phyloP scores from a whole-genome alignment of 306 rosid species.

The Vigna angularis region DNA sequence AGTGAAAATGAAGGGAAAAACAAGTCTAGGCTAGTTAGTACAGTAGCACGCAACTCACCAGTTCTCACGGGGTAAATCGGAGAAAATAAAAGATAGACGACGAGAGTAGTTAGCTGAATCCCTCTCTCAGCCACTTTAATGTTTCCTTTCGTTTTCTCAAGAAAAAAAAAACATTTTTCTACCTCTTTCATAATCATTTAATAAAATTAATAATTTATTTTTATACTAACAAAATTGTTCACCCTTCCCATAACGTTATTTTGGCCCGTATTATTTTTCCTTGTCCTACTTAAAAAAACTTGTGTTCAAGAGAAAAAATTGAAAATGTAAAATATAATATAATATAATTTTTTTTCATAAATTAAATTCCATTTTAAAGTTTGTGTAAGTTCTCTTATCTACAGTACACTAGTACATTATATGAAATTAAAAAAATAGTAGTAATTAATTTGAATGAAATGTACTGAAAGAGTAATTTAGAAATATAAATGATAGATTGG shows the following conservation, averaged over 20 bases:
- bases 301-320: too few species aligned
- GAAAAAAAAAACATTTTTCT: not conserved
- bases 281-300: too few species aligned
- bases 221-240: not conserved
- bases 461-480: too few species aligned
- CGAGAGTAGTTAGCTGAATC: not conserved
- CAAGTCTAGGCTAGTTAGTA: not conserved
- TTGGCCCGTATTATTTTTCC: not conserved
- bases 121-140: not conserved
- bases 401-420: too few species aligned
- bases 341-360: too few species aligned
- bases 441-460: too few species aligned
- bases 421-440: too few species aligned
- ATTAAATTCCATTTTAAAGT: too few species aligned
- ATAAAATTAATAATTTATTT: not conserved
- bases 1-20: slow-evolving; percentile 16
- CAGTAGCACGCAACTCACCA: slow-evolving; percentile 24
- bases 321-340: too few species aligned
- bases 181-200: not conserved
- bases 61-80: not conserved
- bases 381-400: too few species aligned
- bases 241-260: not conserved
- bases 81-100: slow-evolving; percentile 20
- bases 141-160: not conserved
- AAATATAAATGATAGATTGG: too few species aligned